Conservation (phyloP, 2,329 filamentous ascomycete species). For the Xylaria multiplex region DNA sequence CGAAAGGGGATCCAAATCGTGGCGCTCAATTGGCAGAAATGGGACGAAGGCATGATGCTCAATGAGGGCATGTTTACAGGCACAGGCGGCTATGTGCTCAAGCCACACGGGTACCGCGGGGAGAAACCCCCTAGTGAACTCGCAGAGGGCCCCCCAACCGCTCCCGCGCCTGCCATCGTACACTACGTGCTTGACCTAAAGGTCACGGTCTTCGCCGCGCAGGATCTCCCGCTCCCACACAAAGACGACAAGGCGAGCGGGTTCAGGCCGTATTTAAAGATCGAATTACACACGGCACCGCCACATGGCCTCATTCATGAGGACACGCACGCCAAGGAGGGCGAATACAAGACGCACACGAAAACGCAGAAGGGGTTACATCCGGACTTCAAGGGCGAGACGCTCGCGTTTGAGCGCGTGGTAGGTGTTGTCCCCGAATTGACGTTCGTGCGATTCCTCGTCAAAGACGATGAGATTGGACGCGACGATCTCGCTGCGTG, state of each 20-base stretch:
- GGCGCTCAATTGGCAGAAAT: conserved; percentile 92
- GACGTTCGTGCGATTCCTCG: conserved; percentile 81
- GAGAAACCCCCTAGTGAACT: conserved; percentile 41
- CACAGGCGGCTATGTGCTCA: conserved; percentile 85
- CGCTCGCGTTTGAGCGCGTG: conserved; percentile 65
- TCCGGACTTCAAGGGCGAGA: conserved; percentile 70
- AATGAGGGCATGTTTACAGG: conserved; percentile 92
- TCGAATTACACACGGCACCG: conserved; percentile 81
- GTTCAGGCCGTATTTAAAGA: conserved; percentile 84
- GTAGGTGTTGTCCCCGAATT: conserved; percentile 72
- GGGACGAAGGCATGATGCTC: conserved; percentile 94
- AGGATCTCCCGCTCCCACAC: conserved; percentile 74
- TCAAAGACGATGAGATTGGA: conserved; percentile 86
- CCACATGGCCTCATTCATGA: conserved; percentile 49
- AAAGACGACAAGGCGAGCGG: conserved; percentile 60
- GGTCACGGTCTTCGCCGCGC: conserved; percentile 80
- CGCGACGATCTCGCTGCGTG: conserved; percentile 84
- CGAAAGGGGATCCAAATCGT: conserved; percentile 89
- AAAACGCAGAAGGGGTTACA: conserved; percentile 66
- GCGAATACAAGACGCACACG: conserved; percentile 68
- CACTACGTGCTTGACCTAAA: conserved; percentile 73
- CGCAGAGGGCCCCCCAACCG: conserved; percentile 38
- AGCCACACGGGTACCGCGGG: conserved; percentile 71
- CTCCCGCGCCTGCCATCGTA: conserved; percentile 50
- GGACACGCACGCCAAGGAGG: conserved; percentile 66